Conservation (phyloP, 345 rosid species). For the Hypericum perforatum region DNA sequence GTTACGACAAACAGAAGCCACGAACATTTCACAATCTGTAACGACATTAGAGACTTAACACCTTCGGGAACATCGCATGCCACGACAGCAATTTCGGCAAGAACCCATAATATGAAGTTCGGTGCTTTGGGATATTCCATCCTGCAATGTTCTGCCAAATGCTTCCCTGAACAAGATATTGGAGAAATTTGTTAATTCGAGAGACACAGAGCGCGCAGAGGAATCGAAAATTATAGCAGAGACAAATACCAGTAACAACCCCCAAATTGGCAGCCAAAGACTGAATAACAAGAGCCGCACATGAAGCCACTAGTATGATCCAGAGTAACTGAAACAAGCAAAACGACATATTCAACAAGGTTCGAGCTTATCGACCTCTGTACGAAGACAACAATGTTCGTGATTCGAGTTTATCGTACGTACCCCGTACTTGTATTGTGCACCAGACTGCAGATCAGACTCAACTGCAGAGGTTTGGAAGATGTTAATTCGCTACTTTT, state of each 20-base stretch:
- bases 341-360: background rate
- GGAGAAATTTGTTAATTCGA: background rate
- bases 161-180: constrained; percentile 51
- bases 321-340: constrained; percentile 57
- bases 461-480: constrained; percentile 46
- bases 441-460: constrained; percentile 93
- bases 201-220: background rate
- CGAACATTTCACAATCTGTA: background rate
- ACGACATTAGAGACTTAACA: constrained; percentile 27
- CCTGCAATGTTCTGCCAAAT: constrained; percentile 89
- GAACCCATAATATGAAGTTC: constrained; percentile 73
- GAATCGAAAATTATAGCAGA: background rate
- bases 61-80: constrained; percentile 98
- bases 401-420: constrained; percentile 1
- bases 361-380: too few relatives aligned
- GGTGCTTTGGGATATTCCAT: constrained; percentile 65
- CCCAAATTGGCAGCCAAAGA: constrained; percentile 93
- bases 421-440: constrained; percentile 76
- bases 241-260: constrained; percentile 66
- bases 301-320: constrained; percentile 90
- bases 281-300: constrained; percentile 85
- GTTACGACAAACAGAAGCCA: background rate
- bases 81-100: constrained; percentile 84
- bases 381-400: too few relatives aligned
- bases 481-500: background rate